Evolutionary conservation across 306 rosid species (phyloP).

Genomic region (Gastrolobium bilobum): DNA sequence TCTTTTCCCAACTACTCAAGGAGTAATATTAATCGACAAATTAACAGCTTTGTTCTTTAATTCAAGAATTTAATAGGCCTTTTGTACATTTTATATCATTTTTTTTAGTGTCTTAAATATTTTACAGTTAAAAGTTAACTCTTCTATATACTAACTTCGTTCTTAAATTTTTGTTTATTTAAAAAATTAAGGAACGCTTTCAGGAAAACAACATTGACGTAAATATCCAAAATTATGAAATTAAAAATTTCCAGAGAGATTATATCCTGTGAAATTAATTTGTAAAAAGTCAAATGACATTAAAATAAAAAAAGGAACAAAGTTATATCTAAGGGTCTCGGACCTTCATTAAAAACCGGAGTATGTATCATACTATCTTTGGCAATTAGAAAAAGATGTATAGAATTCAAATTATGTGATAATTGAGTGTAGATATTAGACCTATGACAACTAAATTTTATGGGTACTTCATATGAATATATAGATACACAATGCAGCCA

Average conservation of each 20-base stretch:
- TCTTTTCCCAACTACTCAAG: too few relatives aligned
- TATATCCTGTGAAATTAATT: neutral
- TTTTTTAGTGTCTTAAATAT: too few relatives aligned
- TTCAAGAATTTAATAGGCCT: too few relatives aligned
- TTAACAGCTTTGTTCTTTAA: too few relatives aligned
- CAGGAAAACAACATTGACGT: neutral
- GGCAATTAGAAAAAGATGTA: constrained; percentile 46
- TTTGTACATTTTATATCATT: too few relatives aligned
- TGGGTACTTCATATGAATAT: constrained; percentile 36
- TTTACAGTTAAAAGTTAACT: neutral
- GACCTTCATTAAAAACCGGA: constrained; percentile 33
- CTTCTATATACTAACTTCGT: neutral
- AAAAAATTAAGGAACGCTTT: neutral
- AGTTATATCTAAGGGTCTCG: constrained; percentile 9
- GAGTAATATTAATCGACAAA: too few relatives aligned
- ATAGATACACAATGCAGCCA: constrained; percentile 8
- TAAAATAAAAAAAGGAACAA: constrained; percentile 38
- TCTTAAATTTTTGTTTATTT: neutral
- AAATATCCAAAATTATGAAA: neutral
- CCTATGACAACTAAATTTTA: constrained; percentile 8
- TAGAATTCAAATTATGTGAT: constrained; percentile 28
- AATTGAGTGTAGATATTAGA: constrained; percentile 31
- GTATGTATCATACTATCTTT: neutral
- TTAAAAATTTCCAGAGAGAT: neutral
- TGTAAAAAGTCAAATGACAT: constrained; percentile 29